phyloP scores from a whole-genome alignment of 2,329 filamentous ascomycete species.

The Fusarium subtropicale region DNA sequence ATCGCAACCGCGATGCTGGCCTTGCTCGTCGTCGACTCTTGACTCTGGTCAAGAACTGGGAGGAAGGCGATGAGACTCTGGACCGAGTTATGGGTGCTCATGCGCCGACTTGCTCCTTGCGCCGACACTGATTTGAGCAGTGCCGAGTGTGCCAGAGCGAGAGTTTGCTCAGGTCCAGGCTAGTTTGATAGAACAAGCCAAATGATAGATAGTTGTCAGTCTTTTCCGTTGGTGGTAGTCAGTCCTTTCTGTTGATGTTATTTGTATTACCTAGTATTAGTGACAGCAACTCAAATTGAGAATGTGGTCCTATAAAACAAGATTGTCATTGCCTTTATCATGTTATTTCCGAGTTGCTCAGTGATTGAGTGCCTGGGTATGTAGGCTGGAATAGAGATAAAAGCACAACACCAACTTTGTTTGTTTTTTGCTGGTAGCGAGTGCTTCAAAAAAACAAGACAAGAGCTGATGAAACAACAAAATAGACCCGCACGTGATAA shows the following conservation, averaged over 20 bases:
- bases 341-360: not conserved
- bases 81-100: slow-evolving; percentile 52
- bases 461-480: not conserved
- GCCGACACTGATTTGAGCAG: slow-evolving; percentile 17
- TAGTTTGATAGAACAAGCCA: not conserved
- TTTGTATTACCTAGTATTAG: not conserved
- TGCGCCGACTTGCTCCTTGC: slow-evolving; percentile 46
- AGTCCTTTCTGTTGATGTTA: not conserved
- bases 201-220: not conserved
- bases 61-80: slow-evolving; percentile 55
- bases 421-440: not conserved
- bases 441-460: not conserved
- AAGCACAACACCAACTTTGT: not conserved
- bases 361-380: not conserved
- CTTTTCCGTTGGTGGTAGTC: not conserved
- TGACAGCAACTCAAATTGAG: slow-evolving; percentile 5
- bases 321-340: not conserved
- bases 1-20: slow-evolving; percentile 56
- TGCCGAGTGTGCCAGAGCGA: not conserved
- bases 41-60: slow-evolving; percentile 55
- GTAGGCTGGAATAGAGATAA: not conserved
- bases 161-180: not conserved
- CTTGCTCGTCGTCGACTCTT: slow-evolving; percentile 51
- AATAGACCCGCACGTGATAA: slow-evolving; percentile 35
- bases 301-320: not conserved